Conservation (phyloP, 208 protist genomes). For the Histomonas meleagridis region DNA sequence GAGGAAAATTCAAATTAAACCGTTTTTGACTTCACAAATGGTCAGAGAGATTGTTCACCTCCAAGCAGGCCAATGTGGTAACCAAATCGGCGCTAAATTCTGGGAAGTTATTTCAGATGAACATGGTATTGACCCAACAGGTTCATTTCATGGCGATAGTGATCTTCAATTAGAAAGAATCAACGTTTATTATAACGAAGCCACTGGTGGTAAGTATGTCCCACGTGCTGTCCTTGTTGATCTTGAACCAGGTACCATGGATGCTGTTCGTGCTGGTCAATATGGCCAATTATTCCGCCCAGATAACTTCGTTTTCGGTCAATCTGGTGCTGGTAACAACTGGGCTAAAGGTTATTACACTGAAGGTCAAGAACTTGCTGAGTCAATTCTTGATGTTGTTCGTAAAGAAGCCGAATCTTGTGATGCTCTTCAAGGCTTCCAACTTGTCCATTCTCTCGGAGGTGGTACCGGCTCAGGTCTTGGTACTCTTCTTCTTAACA, state of each 20-base stretch:
- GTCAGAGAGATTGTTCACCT: no score
- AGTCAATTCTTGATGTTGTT: constrained; percentile 83
- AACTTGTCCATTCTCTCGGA: constrained; percentile 88
- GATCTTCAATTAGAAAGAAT: constrained; percentile 86
- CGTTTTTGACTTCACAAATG: background rate
- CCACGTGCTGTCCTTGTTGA: constrained; percentile 68
- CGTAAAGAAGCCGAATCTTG: constrained; percentile 89
- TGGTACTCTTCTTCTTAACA: constrained; percentile 74
- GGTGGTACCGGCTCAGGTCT: constrained; percentile 91
- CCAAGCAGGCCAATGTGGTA: constrained; percentile 40
- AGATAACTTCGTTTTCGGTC: constrained; percentile 92
- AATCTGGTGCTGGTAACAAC: constrained; percentile 91
- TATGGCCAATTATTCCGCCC: constrained; percentile 78
- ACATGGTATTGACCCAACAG: constrained; percentile 71
- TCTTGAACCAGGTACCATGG: constrained; percentile 81
- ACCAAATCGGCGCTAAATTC: constrained; percentile 51
- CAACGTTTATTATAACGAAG: constrained; percentile 95
- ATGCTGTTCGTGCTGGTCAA: constrained; percentile 72
- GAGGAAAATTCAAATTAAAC: no score
- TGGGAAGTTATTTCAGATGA: constrained; percentile 62
- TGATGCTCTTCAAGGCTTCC: constrained; percentile 94
- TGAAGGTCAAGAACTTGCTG: constrained; percentile 87
- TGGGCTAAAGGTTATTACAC: constrained; percentile 90
- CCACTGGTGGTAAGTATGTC: constrained; percentile 67
- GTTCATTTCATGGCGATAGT: constrained; percentile 71